Base-by-base conservation (phyloP, 169 alveolate species). In the Plasmodium cynomolgi region DNA sequence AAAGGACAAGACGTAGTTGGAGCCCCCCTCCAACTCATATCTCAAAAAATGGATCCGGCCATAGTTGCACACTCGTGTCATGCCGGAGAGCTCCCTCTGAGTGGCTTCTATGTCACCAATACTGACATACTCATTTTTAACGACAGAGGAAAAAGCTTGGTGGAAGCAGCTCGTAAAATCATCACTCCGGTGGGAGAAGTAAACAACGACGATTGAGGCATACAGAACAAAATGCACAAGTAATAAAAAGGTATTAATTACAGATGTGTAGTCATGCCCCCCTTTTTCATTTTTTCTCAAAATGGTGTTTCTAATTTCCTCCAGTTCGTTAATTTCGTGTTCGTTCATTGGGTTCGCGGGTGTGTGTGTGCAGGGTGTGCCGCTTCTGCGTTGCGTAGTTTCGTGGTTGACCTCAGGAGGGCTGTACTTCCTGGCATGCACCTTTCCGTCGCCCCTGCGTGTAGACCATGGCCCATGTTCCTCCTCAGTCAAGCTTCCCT, bases 11-110 rank as follows among this genome's bases (percentile, higher is more conserved):
- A 33, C 17, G 47, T 33, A 34, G 11, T 75, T 33, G 17, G n/a
- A 17, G 20, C 29, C 23, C 29, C 44, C 56, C 47, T 11, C 44
- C 47, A 34, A 33, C 15, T 31, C 75, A 86, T 54, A 56, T 77
- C n/a, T 88, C 23, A 20, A 58, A 80, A 62, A 88, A 31, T 41
- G 17, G 20, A 79, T 58, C 39, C 73, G 81, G 26, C 71, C 79
- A 88, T 88, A 54, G 83, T 88, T 88, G 62, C 91, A 88, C 41
- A 88, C 83, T 15, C 17, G 71, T 3, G 29, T 47, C 83, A 88
- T 73, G 33, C 33, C 83, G 13, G 50, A 26, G 72, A 88, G 33
- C 0, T 62, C 82, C 31, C 54, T 79, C 31, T 72, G 91, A 15
- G 56, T 41, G 5, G 13, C 54, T 41, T 26, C 84, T 58, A 88